phyloP scores from a whole-genome alignment of 768 basidiomycete species.

The Lactifluus subvellereus region DNA sequence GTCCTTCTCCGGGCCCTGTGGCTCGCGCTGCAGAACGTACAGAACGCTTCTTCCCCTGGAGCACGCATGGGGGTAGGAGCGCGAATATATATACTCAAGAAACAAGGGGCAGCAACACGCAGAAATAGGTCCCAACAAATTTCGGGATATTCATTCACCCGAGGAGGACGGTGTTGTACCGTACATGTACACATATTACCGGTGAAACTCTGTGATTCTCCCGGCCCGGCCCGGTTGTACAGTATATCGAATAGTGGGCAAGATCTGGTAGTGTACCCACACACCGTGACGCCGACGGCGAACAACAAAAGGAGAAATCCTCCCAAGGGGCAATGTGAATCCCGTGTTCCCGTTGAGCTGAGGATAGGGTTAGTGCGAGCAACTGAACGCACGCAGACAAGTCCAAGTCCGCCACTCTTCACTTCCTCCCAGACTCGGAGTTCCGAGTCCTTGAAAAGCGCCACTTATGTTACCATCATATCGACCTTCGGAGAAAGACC shows the following conservation, averaged over 20 bases:
- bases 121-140: background rate
- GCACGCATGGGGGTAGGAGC: background rate
- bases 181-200: too few species aligned
- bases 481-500: background rate
- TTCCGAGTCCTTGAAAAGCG: background rate
- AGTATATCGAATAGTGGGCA: too few species aligned
- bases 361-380: background rate
- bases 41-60: background rate
- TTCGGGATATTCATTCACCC: slow-evolving; percentile 4
- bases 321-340: background rate
- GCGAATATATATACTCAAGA: background rate
- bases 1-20: background rate
- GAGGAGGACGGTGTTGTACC: background rate
- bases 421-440: too few species aligned
- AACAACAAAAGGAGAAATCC: background rate
- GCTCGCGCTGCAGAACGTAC: background rate
- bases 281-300: background rate
- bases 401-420: too few species aligned
- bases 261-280: too few species aligned
- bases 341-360: background rate
- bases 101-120: too few species aligned
- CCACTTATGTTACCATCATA: background rate
- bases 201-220: too few species aligned
- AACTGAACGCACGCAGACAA: background rate
- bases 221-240: too few species aligned